These are phyloP conservation scores for Diversispora eburnea DNA, from an alignment of 192 early-diverging fungal genomes.

Conservation along the genomic window DNA sequence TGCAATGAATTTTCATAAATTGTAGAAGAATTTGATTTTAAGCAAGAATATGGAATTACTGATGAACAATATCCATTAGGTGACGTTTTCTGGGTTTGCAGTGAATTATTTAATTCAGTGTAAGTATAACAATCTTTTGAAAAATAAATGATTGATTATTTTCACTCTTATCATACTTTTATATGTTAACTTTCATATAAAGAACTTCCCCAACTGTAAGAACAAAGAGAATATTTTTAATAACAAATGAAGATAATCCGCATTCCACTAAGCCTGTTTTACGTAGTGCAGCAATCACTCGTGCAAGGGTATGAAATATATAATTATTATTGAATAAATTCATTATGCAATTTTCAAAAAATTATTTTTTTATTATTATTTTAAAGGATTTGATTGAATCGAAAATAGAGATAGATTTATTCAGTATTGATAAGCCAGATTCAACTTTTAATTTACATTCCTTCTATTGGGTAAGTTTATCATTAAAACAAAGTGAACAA, in stretches of 20 bases:
- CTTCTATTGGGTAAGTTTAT: constrained; percentile 57
- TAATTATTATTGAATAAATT: not conserved
- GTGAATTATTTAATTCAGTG: constrained; percentile 10
- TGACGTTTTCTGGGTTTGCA: constrained; percentile 57
- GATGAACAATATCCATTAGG: constrained; percentile 52
- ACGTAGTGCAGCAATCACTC: constrained; percentile 49
- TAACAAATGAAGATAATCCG: constrained; percentile 70
- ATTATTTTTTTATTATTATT: not conserved
- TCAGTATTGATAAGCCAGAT: constrained; percentile 50
- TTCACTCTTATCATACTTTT: not conserved
- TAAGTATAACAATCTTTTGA: not conserved
- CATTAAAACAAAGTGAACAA: not conserved
- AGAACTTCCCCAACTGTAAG: constrained; percentile 41
- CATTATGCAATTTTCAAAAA: not conserved
- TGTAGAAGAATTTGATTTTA: constrained; percentile 32
- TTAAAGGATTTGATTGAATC: constrained; percentile 55
- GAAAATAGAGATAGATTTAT: constrained; percentile 60
- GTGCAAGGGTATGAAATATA: constrained; percentile 45
- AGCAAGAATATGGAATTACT: constrained; percentile 46
- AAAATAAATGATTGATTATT: not conserved
- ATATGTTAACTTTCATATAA: not conserved
- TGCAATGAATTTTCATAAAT: not conserved
- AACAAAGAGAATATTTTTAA: constrained; percentile 64
- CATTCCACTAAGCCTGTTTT: constrained; percentile 45
- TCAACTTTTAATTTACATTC: constrained; percentile 50